Evolutionary conservation across 2,329 filamentous ascomycete species (phyloP).

Genomic region (Elsinoe perseae): DNA sequence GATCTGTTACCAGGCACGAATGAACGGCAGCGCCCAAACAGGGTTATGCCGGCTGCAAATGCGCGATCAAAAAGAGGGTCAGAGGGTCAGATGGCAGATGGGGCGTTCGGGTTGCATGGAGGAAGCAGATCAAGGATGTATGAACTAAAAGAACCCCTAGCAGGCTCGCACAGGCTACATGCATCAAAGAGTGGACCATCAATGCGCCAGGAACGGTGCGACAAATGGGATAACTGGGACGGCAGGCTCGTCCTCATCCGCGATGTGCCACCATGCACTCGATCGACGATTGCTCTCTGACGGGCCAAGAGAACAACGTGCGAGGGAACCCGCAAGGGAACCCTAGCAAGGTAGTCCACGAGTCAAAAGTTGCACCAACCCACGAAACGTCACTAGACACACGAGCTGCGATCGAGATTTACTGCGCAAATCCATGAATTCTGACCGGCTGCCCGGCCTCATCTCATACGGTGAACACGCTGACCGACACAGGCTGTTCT

Average conservation of each 20-base stretch:
- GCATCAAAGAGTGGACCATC: background rate
- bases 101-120: constrained; percentile 12
- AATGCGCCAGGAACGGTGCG: background rate
- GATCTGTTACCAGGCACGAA: constrained; percentile 6
- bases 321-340: background rate
- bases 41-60: constrained; percentile 11
- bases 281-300: background rate
- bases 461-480: background rate
- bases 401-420: background rate
- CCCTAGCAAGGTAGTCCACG: background rate
- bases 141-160: background rate
- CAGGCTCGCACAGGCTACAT: background rate
- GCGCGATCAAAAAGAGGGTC: constrained; percentile 10
- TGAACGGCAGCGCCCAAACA: constrained; percentile 2
- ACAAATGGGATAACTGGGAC: too few species aligned
- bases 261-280: background rate
- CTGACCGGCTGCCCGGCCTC: constrained; percentile 4
- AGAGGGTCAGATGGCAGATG: constrained; percentile 14
- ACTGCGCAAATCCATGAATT: background rate
- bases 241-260: background rate
- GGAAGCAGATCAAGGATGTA: background rate
- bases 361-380: background rate
- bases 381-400: background rate
- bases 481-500: background rate
- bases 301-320: background rate